Percentiles rank a stretch among this genome's conserved stretches.
Evolutionary conservation across 345 rosid species (phyloP).

Genomic region (Salix viminalis): DNA sequence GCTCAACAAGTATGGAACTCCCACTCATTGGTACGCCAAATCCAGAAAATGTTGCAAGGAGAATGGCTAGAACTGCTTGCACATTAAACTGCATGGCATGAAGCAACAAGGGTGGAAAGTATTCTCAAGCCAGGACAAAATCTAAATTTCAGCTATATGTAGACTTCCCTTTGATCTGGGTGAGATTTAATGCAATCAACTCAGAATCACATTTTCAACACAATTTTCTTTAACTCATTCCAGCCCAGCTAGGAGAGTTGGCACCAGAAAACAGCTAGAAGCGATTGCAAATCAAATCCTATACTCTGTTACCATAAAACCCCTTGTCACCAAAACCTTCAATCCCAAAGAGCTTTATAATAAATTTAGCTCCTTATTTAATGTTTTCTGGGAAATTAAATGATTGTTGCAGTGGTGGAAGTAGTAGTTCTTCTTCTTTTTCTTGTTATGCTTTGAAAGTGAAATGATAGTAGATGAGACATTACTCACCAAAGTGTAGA

Average conservation of each 20-base stretch:
- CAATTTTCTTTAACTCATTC: no score
- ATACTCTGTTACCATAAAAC: no score
- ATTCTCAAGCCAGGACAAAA: neutral
- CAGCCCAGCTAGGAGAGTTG: no score
- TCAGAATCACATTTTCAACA: no score
- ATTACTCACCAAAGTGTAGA: constrained; percentile 68
- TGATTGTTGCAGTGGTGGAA: no score
- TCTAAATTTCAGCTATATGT: neutral
- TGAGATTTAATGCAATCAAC: no score
- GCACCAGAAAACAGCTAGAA: no score
- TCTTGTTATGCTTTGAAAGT: neutral
- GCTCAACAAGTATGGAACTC: constrained; percentile 75
- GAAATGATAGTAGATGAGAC: neutral
- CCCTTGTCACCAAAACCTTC: no score
- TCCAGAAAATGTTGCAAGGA: constrained; percentile 78
- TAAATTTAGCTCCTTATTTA: no score
- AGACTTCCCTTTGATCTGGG: neutral
- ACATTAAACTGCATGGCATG: constrained; percentile 42
- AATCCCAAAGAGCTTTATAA: no score
- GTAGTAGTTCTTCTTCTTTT: neutral
- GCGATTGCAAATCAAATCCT: no score
- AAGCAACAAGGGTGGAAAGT: neutral
- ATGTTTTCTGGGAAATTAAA: no score
- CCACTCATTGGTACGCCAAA: constrained; percentile 80
- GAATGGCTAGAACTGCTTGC: constrained; percentile 68